phyloP scores from a whole-genome alignment of 768 basidiomycete species.

The Suillus luteus region DNA sequence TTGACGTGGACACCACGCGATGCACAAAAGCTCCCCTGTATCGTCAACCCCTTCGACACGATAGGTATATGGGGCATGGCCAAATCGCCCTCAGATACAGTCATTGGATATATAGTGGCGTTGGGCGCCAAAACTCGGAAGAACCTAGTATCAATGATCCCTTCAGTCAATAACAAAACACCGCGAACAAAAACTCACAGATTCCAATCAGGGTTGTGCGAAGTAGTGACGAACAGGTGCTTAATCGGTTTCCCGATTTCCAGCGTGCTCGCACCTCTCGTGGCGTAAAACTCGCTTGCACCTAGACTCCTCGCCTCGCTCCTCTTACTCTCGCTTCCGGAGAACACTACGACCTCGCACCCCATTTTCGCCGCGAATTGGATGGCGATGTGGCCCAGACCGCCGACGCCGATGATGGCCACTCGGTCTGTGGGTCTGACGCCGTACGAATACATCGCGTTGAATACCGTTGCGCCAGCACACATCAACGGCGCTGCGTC shows the following conservation, averaged over 20 bases:
- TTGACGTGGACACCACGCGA: conserved; percentile 31
- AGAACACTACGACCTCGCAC: conserved; percentile 39
- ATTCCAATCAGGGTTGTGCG: conserved; percentile 32
- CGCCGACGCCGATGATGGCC: conserved; percentile 37
- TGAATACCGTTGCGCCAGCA: conserved; percentile 37
- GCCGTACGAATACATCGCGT: conserved; percentile 26
- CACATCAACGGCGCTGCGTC: conserved; percentile 41
- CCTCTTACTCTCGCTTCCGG: conserved; percentile 34
- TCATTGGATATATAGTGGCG: conserved; percentile 30
- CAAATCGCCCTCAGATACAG: conserved; percentile 26
- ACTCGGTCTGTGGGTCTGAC: conserved; percentile 36
- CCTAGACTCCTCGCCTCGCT: conserved; percentile 36
- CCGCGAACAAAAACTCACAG: conserved; percentile 23
- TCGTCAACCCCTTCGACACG: conserved; percentile 19
- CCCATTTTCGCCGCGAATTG: conserved; percentile 44
- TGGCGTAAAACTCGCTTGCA: conserved; percentile 39
- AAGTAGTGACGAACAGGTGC: conserved; percentile 35
- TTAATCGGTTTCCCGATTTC: conserved; percentile 30
- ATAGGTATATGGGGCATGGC: conserved; percentile 24
- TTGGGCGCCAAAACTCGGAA: conserved; percentile 28
- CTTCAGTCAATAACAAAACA: neutral
- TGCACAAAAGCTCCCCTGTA: conserved; percentile 27
- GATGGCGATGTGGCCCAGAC: conserved; percentile 41
- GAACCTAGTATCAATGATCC: conserved; percentile 21
- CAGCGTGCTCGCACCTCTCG: conserved; percentile 27